Evolutionary conservation across 345 rosid species (phyloP), one percentile per base, ranked within the genome.

Genomic region (Eucalyptus marginata): DNA sequence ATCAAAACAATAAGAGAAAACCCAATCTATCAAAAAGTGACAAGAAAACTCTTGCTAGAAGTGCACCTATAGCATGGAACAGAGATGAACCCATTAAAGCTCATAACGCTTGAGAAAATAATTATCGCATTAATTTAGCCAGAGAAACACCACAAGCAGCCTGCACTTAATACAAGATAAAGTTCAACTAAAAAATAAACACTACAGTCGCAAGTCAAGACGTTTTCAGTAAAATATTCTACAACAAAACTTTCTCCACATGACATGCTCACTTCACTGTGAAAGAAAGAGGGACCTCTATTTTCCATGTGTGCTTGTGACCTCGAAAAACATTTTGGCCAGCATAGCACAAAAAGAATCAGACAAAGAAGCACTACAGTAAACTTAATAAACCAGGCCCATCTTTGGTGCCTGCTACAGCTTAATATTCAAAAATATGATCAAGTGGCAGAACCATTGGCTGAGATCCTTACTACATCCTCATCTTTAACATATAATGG

Each of bases 401-500:
- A 76, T 17, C 81, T 71, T 36, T 36, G 27, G 47, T 20, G 24
- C 58, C 44, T 49, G 27, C 87, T 49, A 29, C 16, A 15, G 83
- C 47, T 58, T 59, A 31, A 31, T 51, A 51, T 33, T 33, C 33
- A 4, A 76, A 49, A 8, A 50, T 36, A 40, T 49, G 52, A 50
- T 88, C 68, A 89, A 71, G 88, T 49, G 29, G 64, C 40, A 43
- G 71, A 84, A 71, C 83, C 91, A 89, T 91, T 87, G 20, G 68
- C 90, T 17, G 92, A 49, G 85, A 33, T 76, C 79, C 64, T 22
- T 44, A 64, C 88, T 7, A 24, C 89, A 47, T 31, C 18, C 31
- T 87, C 13, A 83, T 91, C 92, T 87, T 93, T 94, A 91, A 93
- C 87, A 92, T 96, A 95, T 87, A 98, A 96, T 7, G 99, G 98